Percentiles rank a stretch among this genome's conserved stretches.
Conservation (phyloP, 2,329 filamentous ascomycete species). For the Acrocalymma vagum region DNA sequence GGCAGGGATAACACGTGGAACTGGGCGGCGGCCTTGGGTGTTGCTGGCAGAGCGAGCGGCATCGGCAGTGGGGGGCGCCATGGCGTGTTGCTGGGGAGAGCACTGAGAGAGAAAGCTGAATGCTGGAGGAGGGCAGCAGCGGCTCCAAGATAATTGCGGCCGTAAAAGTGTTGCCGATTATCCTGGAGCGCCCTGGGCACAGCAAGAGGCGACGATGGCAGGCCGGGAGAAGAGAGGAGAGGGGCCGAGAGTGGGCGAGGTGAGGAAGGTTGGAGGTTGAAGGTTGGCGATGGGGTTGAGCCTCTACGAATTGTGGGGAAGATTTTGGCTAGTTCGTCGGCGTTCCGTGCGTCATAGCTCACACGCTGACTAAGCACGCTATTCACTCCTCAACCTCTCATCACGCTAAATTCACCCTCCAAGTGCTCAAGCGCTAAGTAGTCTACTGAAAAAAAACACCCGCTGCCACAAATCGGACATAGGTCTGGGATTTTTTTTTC, state of each 20-base stretch:
- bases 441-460: too few relatives aligned
- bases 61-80: conserved; percentile 37
- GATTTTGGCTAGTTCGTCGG: too few relatives aligned
- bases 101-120: conserved; percentile 2
- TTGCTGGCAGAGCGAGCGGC: conserved; percentile 30
- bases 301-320: too few relatives aligned
- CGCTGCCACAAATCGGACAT: too few relatives aligned
- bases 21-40: conserved; percentile 33
- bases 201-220: conserved; percentile 16
- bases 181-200: conserved; percentile 49
- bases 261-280: neutral
- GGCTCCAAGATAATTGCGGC: conserved; percentile 53
- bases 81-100: conserved; percentile 21
- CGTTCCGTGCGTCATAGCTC: too few relatives aligned
- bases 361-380: too few relatives aligned
- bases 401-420: too few relatives aligned
- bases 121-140: conserved; percentile 28
- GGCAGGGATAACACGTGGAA: conserved; percentile 47
- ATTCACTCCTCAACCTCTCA: too few relatives aligned
- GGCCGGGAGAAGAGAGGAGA: conserved; percentile 9
- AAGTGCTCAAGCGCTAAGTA: too few relatives aligned
- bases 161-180: conserved; percentile 44
- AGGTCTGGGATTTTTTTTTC: too few relatives aligned
- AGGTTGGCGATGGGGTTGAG: too few relatives aligned
- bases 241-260: conserved; percentile 3